Evolutionary conservation across 768 basidiomycete genomes (phyloP).

Genomic region (Boletus speciosus): DNA sequence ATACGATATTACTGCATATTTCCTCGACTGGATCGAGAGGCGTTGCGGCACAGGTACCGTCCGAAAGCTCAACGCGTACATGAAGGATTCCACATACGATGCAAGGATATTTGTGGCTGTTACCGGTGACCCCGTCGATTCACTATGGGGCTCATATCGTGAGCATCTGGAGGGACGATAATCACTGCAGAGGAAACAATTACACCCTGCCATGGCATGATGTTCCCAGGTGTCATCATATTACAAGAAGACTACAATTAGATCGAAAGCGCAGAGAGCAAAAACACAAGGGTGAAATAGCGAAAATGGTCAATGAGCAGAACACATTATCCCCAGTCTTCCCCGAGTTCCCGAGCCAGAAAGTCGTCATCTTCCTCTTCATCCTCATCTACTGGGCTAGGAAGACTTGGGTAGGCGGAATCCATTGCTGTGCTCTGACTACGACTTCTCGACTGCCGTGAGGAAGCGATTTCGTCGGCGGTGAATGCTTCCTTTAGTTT

Average conservation of each 20-base stretch:
- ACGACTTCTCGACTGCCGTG: slow-evolving; percentile 20
- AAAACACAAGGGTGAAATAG: background rate
- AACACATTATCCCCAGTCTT: slow-evolving; percentile 64
- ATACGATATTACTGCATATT: slow-evolving; percentile 71
- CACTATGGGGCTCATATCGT: slow-evolving; percentile 60
- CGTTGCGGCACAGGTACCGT: slow-evolving; percentile 53
- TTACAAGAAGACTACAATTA: slow-evolving; percentile 22
- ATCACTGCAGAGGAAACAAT: background rate
- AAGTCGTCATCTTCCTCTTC: slow-evolving; percentile 76
- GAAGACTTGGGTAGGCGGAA: slow-evolving; percentile 7
- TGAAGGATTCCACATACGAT: slow-evolving; percentile 50
- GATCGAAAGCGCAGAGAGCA: slow-evolving; percentile 16
- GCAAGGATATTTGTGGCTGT: slow-evolving; percentile 49
- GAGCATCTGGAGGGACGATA: slow-evolving; percentile 30
- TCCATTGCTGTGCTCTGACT: slow-evolving; percentile 18
- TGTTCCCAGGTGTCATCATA: slow-evolving; percentile 12
- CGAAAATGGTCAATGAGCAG: background rate
- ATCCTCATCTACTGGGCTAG: slow-evolving; percentile 41
- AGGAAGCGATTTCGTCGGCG: slow-evolving; percentile 45
- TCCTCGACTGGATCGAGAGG: slow-evolving; percentile 64
- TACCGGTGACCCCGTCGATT: slow-evolving; percentile 48
- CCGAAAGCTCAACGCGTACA: slow-evolving; percentile 51
- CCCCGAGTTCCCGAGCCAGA: slow-evolving; percentile 74
- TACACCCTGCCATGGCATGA: background rate
- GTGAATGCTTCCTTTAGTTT: slow-evolving; percentile 65